A percentile compares a stretch with the other conserved stretches of the same genome.
Evolutionary conservation across 345 rosid genomes (phyloP).

Genomic region (Lumnitzera littorea): DNA sequence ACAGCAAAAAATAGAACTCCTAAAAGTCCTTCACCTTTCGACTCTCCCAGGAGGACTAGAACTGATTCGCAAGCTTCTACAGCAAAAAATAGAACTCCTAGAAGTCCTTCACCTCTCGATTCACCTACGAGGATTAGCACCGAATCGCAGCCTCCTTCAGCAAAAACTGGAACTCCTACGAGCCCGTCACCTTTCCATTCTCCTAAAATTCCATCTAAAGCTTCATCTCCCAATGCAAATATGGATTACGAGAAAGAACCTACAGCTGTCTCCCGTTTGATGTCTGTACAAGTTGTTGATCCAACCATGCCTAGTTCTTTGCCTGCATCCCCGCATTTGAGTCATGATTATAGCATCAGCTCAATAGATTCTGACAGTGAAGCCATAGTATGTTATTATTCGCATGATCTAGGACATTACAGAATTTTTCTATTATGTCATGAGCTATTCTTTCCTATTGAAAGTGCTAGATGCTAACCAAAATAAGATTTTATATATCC

Average conservation of each 20-base stretch:
- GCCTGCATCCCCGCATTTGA: slow-evolving; percentile 23
- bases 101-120: too few species aligned
- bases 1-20: slow-evolving; percentile 23
- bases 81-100: too few species aligned
- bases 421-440: slow-evolving; percentile 6
- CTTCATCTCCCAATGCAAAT: slow-evolving; percentile 26
- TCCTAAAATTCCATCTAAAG: slow-evolving; percentile 25
- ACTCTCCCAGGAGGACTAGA: slow-evolving; percentile 15
- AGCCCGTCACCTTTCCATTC: slow-evolving; percentile 28
- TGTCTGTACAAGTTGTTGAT: slow-evolving; percentile 23
- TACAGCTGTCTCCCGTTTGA: slow-evolving; percentile 18
- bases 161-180: slow-evolving; percentile 17
- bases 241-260: slow-evolving; percentile 18
- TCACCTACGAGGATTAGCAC: slow-evolving; percentile 9
- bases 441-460: neutral
- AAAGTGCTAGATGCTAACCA: slow-evolving; percentile 5
- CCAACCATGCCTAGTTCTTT: slow-evolving; percentile 16
- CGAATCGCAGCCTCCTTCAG: slow-evolving; percentile 10
- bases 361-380: slow-evolving; percentile 38
- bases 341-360: slow-evolving; percentile 22
- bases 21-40: slow-evolving; percentile 20
- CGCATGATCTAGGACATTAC: neutral
- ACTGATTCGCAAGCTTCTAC: too few species aligned
- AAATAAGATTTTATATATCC: slow-evolving; percentile 10
- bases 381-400: slow-evolving; percentile 15